Evolutionary conservation across 345 rosid species (phyloP).

Genomic region (Trapa incisa): DNA sequence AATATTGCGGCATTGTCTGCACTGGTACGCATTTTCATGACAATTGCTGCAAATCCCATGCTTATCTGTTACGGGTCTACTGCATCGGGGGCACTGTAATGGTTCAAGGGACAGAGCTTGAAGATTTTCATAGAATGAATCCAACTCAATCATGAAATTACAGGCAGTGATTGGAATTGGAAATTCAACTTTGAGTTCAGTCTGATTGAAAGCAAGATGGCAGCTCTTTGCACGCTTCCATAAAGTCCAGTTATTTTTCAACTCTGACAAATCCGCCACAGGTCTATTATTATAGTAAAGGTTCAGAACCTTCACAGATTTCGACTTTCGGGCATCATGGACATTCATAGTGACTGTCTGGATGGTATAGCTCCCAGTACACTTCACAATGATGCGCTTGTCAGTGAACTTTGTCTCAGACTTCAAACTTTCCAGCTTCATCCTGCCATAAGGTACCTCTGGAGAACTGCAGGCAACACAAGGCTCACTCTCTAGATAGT

Average conservation of each 20-base stretch:
- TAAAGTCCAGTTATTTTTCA: constrained; percentile 91
- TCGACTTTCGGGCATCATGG: constrained; percentile 94
- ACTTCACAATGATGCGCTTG: constrained; percentile 92
- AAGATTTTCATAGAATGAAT: constrained; percentile 98
- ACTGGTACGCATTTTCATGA: constrained; percentile 99
- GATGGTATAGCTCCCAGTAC: constrained; percentile 96
- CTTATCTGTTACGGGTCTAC: constrained; percentile 89
- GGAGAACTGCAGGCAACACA: constrained; percentile 99
- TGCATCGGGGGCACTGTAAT: constrained; percentile 97
- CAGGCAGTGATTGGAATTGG: constrained; percentile 98
- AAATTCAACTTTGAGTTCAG: constrained; percentile 92
- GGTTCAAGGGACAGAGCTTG: constrained; percentile 97
- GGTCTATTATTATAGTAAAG: constrained; percentile 94
- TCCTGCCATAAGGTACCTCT: constrained; percentile 92
- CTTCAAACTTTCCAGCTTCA: constrained; percentile 94
- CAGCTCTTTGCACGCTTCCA: constrained; percentile 99
- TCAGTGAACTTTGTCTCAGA: constrained; percentile 98
- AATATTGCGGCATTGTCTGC: constrained; percentile 99
- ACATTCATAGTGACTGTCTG: constrained; percentile 97
- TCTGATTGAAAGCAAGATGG: constrained; percentile 93
- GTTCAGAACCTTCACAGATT: constrained; percentile 93
- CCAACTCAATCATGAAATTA: constrained; percentile 98
- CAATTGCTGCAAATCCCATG: constrained; percentile 96
- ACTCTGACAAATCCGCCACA: constrained; percentile 87
- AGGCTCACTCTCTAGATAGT: constrained; percentile 98